Conservation (phyloP, 1,284 basidiomycete genomes). For the Moniliophthora roreri region DNA sequence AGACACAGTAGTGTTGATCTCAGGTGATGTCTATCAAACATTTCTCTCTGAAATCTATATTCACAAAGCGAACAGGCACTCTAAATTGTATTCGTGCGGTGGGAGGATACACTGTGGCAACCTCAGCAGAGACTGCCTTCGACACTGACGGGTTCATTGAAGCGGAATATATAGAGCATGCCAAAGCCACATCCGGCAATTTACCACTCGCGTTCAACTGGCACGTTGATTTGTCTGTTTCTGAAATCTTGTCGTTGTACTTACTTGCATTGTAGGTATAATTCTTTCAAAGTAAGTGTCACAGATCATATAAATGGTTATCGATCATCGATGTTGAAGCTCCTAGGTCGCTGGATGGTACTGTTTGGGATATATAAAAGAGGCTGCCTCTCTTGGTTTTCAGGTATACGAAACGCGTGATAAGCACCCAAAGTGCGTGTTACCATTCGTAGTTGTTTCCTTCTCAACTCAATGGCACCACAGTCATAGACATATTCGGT, state of each 20-base stretch:
- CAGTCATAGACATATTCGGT: slow-evolving; percentile 68
- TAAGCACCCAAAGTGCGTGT: slow-evolving; percentile 59
- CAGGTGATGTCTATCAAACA: slow-evolving; percentile 35
- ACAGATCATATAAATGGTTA: too few relatives aligned
- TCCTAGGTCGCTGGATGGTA: slow-evolving; percentile 57
- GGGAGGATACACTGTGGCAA: slow-evolving; percentile 54
- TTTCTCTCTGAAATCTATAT: background rate
- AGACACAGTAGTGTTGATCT: slow-evolving; percentile 53
- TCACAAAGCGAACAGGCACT: slow-evolving; percentile 38
- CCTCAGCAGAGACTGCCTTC: slow-evolving; percentile 50
- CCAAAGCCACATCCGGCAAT: slow-evolving; percentile 46
- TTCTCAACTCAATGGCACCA: background rate
- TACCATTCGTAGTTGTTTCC: background rate
- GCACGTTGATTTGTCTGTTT: slow-evolving; percentile 31
- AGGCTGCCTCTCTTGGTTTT: slow-evolving; percentile 64
- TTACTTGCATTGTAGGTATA: slow-evolving; percentile 44
- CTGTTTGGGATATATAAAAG: slow-evolving; percentile 55
- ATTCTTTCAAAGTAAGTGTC: slow-evolving; percentile 56
- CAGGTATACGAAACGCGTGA: slow-evolving; percentile 54
- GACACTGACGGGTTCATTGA: slow-evolving; percentile 64
- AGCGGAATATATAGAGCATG: slow-evolving; percentile 44
- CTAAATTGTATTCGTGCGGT: slow-evolving; percentile 63
- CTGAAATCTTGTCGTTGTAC: background rate
- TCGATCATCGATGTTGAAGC: background rate
- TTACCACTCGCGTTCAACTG: slow-evolving; percentile 55